phyloP scores from a whole-genome alignment of 176 grass and related monocot species.

The Melocanna baccifera region DNA sequence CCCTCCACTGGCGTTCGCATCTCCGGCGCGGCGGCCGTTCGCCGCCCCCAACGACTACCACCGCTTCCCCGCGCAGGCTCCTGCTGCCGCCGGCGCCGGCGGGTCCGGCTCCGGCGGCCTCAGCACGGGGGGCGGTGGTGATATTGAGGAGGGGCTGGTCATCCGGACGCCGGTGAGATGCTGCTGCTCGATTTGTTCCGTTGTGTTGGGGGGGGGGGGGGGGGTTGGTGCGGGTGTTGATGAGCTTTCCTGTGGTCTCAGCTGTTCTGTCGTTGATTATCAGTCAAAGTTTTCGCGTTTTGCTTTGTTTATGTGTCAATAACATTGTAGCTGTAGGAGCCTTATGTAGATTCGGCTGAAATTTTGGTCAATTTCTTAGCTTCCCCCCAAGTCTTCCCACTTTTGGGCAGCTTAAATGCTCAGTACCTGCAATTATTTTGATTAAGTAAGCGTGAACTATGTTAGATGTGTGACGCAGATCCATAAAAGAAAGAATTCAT shows the following conservation, averaged over 20 bases:
- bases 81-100: neutral
- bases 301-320: neutral
- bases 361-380: slow-evolving; percentile 31
- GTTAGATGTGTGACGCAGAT: neutral
- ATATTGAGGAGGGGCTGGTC: slow-evolving; percentile 51
- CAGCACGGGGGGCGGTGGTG: neutral
- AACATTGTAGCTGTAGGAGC: neutral
- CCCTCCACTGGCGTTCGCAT: slow-evolving; percentile 34
- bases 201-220: neutral
- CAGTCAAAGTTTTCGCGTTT: neutral
- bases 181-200: slow-evolving; percentile 28
- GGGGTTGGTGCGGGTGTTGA: neutral
- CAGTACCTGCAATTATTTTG: slow-evolving; percentile 16
- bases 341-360: neutral
- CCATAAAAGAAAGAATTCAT: neutral
- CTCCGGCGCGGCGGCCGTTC: slow-evolving; percentile 54
- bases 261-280: neutral
- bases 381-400: neutral
- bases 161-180: slow-evolving; percentile 70
- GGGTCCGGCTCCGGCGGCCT: slow-evolving; percentile 23
- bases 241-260: slow-evolving; percentile 17
- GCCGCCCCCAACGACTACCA: slow-evolving; percentile 62
- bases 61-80: slow-evolving; percentile 42
- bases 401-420: slow-evolving; percentile 23
- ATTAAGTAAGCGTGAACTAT: slow-evolving; percentile 18